Base-by-base conservation (phyloP, 2,329 filamentous ascomycete species). In the Trichoderma endophyticum region DNA sequence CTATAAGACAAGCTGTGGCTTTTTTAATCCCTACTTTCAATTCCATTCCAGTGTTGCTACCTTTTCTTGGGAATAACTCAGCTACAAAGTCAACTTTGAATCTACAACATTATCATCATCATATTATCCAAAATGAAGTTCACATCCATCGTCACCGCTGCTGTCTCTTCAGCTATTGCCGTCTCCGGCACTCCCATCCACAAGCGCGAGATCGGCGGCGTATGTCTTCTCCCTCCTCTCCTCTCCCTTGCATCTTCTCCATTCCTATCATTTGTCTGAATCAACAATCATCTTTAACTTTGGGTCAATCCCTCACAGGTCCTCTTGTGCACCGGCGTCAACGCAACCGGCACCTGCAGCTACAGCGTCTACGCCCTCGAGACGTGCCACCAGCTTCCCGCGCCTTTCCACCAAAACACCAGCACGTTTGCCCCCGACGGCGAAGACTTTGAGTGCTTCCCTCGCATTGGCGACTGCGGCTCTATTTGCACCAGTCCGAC, bases 381-480 rank as follows among this genome's bases (percentile, higher is more conserved):
- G 59, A 54, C 57, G 12, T 88, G 86, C 79, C 79, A 85, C 77
- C 79, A 87, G 77, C 80, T 88, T 67, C 76, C 80, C 2, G 72
- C 75, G 9, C 80, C 80, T n/a, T 84, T 82, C 72, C 77, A 77
- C 74, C 73, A 78, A 54, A 85, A 86, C 77, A 80, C 81, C 36
- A 80, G 77, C 68, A 88, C 86, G 0, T 88, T 88, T 75, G 84
- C 84, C 2, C 84, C 84, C 8, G 86, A 88, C 73, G 84, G 82
- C 48, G 86, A 85, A 60, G 75, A 75, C 51, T 87, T 88, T 74
- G 79, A 76, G 73, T 88, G 86, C 80, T 85, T 79, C 76, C 86
- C 85, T 3, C 83, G 82, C 72, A 77, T 81, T 8, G 75, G 76
- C 68, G 70, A 77, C 28, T 88, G 86, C 76, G 79, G 79, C 39